A percentile compares a stretch with the other conserved stretches of the same genome.
phyloP scores from a whole-genome alignment of 257 asterid genomes.

The Capsicum chinense region DNA sequence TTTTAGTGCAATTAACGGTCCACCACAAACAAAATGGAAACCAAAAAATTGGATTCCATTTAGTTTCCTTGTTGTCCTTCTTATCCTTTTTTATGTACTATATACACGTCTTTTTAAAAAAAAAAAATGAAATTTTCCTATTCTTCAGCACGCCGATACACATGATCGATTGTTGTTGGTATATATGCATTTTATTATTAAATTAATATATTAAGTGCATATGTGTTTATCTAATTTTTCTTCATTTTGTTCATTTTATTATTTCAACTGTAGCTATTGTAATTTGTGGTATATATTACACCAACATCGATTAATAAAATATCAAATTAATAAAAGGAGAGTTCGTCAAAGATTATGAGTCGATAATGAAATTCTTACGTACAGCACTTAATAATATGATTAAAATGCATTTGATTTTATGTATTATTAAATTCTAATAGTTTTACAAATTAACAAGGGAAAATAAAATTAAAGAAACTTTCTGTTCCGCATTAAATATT shows the following conservation, averaged over 20 bases:
- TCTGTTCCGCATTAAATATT: conserved; percentile 13
- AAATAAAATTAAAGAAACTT: not conserved
- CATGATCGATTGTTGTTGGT: not conserved
- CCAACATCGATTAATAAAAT: not conserved
- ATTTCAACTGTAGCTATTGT: too few relatives aligned
- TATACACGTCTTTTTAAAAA: not conserved
- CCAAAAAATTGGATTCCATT: conserved; percentile 5
- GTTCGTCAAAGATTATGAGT: not conserved
- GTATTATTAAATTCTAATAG: not conserved
- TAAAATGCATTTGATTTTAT: not conserved
- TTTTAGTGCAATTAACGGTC: conserved; percentile 24
- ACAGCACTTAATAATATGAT: not conserved
- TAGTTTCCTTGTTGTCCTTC: conserved; percentile 25
- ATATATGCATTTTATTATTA: too few relatives aligned
- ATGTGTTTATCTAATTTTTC: too few relatives aligned
- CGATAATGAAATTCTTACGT: not conserved
- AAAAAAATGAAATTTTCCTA: not conserved
- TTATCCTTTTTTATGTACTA: not conserved
- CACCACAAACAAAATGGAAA: conserved; percentile 27
- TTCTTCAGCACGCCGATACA: not conserved
- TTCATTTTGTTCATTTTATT: too few relatives aligned
- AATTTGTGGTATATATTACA: too few relatives aligned
- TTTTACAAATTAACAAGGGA: not conserved
- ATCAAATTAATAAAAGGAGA: not conserved
- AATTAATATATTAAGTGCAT: too few relatives aligned